Base-by-base conservation (phyloP, 805 yeast genomes). In the Kluyveromyces dobzhanskii region DNA sequence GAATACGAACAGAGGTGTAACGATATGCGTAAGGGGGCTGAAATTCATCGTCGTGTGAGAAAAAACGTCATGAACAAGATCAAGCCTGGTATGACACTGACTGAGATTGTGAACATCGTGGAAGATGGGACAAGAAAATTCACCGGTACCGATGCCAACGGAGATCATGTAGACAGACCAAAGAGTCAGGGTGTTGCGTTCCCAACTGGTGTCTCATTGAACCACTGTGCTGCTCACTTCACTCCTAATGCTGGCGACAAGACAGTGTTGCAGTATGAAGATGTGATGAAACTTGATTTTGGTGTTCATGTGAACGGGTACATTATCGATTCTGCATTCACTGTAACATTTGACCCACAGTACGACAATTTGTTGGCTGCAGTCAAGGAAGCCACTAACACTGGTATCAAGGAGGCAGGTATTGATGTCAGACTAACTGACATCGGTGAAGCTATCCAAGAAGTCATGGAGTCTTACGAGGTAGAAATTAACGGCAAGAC, bases 191-290 rank as follows among this genome's bases (percentile, higher is more conserved):
- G 99, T 29, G 77, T 88, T 53, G 99, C 97, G 4, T 92, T 92
- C 72, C 99, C 99, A 37, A 87, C 97, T n/a, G 99, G 99, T 43
- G 73, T 92, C 29, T 85, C 95, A 1, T 62, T 90, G 47, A 92
- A 92, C 64, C 84, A 87, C 56, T 80, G 86, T 56, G 99, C 99
- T 18, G 98, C 98, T 0, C 99, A 92, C 60, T 92, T 87, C 64
- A 90, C 97, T 0, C 98, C 98, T 11, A 92, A 92, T 64, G 81
- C 90, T 4, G 95, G 95, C 10, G 98, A 92, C 60, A 85, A 78
- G 53, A 73, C 85, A 5, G 82, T 83, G 2, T 67, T 92, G 49
- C 68, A 73, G 44, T 76, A 86, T 52, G 94, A 85, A 44, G 98
- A 92, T 61, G 96, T 92, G 34, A 77, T 92, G 85, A 92, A 92